Evolutionary conservation across 1,284 basidiomycete species (phyloP), one percentile per base, ranked within the genome.

Genomic region (Amylostereum areolatum): DNA sequence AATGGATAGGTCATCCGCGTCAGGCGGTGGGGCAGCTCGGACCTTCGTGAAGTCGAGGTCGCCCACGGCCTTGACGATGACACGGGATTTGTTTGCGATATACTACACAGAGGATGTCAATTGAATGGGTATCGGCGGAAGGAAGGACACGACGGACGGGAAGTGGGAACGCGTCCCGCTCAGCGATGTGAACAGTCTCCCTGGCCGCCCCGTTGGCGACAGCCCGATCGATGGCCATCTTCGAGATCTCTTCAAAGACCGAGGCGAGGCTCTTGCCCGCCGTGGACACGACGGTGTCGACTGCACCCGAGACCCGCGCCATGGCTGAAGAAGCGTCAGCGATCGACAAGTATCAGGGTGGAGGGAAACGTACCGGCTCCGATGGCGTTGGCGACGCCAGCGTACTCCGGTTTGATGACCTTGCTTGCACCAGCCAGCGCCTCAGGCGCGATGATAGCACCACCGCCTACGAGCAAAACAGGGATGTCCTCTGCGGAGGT

Each of bases 381-480:
- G 12, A 81, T 77, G 3, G 79, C 80, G 55, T 82, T 82, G 1
- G 78, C 78, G 9, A 78, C 76, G 44, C 71, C 68, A 50, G 71
- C 73, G 58, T 69, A 72, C 0, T 71, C 72, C 12, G 78, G 76
- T 10, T 73, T 68, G 43, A 77, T 67, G 37, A 81, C 71, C 45
- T 71, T 65, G 28, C 59, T 66, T 3, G 79, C 74, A 18, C 78
- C 80, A 9, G 62, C 56, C 0, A 82, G 63, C 6, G 59, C 46
- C 4, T 66, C 58, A 0, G 78, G 77, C 1, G 69, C 64, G 5
- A 50, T 24, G 33, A 45, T 25, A 69, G 69, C 2, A 75, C 75
- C 35, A 12, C 78, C 79, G 41, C 78, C 79, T 42, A 79, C 78
- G 7, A 81, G 68, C 3, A 78, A 66, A 3, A 78, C 62, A 4